Conservation (phyloP, 2,329 filamentous ascomycete genomes). For the Fragosphaeria purpurea region DNA sequence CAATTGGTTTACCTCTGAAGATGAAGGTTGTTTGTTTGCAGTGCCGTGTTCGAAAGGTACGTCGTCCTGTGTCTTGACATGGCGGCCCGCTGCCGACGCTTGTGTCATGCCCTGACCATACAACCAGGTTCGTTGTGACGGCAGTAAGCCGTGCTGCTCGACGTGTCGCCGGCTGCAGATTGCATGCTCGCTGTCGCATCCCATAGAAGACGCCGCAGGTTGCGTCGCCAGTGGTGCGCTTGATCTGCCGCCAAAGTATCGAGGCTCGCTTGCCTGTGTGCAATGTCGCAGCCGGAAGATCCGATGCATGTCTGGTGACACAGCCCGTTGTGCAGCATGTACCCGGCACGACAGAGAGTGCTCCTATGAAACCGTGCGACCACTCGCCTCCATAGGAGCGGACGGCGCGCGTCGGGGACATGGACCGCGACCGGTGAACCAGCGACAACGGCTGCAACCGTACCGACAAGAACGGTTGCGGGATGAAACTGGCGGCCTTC, state of each 20-base stretch:
- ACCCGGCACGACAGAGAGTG: background rate
- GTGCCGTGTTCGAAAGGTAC: slow-evolving; percentile 3
- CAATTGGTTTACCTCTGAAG: no score
- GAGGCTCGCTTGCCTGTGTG: slow-evolving; percentile 1
- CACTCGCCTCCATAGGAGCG: no score
- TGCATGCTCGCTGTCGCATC: background rate
- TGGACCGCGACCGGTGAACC: no score
- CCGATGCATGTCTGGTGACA: background rate
- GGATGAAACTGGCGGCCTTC: no score
- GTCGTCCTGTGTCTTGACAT: background rate
- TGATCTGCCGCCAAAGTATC: slow-evolving; percentile 3
- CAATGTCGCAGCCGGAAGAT: slow-evolving; percentile 2
- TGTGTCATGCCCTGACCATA: background rate
- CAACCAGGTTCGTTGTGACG: slow-evolving; percentile 1
- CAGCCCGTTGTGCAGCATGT: background rate
- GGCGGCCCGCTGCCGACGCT: background rate
- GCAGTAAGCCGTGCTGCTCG: background rate
- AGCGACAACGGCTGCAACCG: no score
- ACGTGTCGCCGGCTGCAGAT: slow-evolving; percentile 1
- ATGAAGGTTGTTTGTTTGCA: slow-evolving; percentile 3
- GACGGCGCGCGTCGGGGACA: no score
- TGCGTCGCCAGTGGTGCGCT: background rate
- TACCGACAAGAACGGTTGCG: no score
- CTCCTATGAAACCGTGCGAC: background rate
- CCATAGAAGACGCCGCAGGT: background rate